Base-by-base conservation (phyloP, 768 basidiomycete genomes). In the Mycena leptocephala region DNA sequence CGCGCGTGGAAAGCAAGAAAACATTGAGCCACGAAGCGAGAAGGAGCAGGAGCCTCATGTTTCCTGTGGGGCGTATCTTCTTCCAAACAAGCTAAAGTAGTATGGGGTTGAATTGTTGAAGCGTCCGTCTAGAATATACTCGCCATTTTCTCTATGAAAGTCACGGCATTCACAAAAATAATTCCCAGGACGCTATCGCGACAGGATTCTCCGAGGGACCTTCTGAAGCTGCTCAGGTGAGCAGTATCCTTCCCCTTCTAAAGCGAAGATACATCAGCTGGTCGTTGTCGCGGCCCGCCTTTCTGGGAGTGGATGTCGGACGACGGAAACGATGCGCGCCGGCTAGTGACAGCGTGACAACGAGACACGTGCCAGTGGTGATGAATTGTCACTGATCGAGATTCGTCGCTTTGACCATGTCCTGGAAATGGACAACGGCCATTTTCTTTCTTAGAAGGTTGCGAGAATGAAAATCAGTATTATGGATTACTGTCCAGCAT, bases 1-100 rank as follows among this genome's bases (percentile, higher is more conserved):
- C 46, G 28, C 26, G 59, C 18, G 35, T n/a, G 28, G 61, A 48
- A 5, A 53, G 46, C 26, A 72, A 58, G 71, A 35, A 24, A 18
- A 16, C 28, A 24, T 30, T 22, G 35, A 64, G 39, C 20, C 46
- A 55, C 3, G 71, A 43, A 30, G 43, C 43, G 20, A 68, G 32
- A 9, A 58, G 32, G 58, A 61, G 32, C 30, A 62, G 16, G 30
- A 59, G 65, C 39, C 35, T 22, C 72, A 74, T 74, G 14, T 56
- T 37, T 56, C 28, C 24, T 24, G 13, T 32, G 24, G 6, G 55
- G 32, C 20, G 26, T 2, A 28, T 30, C 6, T 56, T 24, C 55
- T 18, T 14, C 13, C 16, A 7, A n/a, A n/a, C n/a, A n/a, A n/a
- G n/a, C n/a, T n/a, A n/a, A n/a, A n/a, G n/a, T n/a, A n/a, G n/a